These are phyloP conservation scores for Alternaria alternata DNA, from an alignment of 2,329 filamentous ascomycete species.

Conservation along the genomic window DNA sequence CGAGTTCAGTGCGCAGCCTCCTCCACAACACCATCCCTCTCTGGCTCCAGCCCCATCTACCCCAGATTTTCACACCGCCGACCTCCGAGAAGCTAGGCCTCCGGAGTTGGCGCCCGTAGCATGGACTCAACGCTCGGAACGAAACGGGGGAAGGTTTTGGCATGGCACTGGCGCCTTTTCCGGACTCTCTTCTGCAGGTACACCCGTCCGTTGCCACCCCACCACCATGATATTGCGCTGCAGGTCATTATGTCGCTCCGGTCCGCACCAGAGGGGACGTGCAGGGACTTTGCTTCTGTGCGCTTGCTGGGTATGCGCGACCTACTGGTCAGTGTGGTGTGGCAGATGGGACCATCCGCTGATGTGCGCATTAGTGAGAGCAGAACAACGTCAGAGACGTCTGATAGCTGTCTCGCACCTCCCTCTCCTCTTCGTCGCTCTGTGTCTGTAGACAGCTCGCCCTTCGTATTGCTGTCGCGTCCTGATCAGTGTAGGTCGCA, in stretches of 20 bases:
- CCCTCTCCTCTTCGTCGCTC: not conserved
- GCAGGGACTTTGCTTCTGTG: not conserved
- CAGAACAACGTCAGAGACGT: not conserved
- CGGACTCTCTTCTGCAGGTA: conserved; percentile 44
- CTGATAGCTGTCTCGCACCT: not conserved
- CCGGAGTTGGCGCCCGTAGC: not conserved
- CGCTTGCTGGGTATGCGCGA: conserved; percentile 6
- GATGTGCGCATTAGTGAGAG: not conserved
- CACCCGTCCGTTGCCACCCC: conserved; percentile 32
- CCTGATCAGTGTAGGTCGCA: conserved; percentile 5
- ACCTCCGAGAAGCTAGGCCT: not conserved
- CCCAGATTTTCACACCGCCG: conserved; percentile 36
- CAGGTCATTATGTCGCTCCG: conserved; percentile 17
- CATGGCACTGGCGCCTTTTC: conserved; percentile 32
- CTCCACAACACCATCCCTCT: conserved; percentile 10
- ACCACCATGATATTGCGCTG: conserved; percentile 20
- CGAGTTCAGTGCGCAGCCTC: not conserved
- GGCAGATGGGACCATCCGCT: not conserved
- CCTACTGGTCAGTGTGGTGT: not conserved
- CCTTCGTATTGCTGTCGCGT: not conserved
- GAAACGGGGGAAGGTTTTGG: not conserved
- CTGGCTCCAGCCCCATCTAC: conserved; percentile 31
- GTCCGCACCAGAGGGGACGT: not conserved
- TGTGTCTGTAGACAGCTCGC: not conserved
- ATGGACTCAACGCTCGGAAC: not conserved